Evolutionary conservation across 495 filamentous ascomycete species (phyloP).

Genomic region (Talaromyces liani): DNA sequence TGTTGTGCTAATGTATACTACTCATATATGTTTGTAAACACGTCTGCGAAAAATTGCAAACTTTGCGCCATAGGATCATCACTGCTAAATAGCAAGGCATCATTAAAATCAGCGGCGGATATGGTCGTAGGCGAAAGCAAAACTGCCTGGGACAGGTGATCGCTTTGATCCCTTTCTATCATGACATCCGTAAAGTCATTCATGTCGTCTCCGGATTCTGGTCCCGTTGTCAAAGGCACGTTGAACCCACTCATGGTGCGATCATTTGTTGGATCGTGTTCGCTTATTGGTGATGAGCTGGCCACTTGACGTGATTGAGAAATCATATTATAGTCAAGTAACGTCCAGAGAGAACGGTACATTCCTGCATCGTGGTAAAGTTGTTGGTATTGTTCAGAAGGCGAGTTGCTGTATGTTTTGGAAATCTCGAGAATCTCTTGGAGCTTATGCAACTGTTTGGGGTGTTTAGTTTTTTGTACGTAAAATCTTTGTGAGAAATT

Average conservation of each 20-base stretch:
- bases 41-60: background rate
- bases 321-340: slow-evolving; percentile 2
- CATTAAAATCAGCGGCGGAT: background rate
- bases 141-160: background rate
- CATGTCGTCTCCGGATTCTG: background rate
- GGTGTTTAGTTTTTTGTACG: background rate
- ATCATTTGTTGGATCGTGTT: background rate
- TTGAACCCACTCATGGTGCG: background rate
- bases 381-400: slow-evolving; percentile 3
- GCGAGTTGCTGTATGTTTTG: background rate
- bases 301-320: background rate
- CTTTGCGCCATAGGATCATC: background rate
- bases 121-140: background rate
- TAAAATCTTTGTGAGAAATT: background rate
- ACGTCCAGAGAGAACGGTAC: background rate
- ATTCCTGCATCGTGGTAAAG: background rate
- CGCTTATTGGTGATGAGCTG: background rate
- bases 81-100: background rate
- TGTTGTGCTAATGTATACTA: background rate
- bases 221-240: background rate
- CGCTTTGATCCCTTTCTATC: background rate
- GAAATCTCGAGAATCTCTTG: slow-evolving; percentile 2
- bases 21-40: slow-evolving; percentile 3
- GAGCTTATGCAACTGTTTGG: slow-evolving; percentile 1
- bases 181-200: background rate